phyloP scores from a whole-genome alignment of 768 basidiomycete genomes.

The Chalciporus piperatus region DNA sequence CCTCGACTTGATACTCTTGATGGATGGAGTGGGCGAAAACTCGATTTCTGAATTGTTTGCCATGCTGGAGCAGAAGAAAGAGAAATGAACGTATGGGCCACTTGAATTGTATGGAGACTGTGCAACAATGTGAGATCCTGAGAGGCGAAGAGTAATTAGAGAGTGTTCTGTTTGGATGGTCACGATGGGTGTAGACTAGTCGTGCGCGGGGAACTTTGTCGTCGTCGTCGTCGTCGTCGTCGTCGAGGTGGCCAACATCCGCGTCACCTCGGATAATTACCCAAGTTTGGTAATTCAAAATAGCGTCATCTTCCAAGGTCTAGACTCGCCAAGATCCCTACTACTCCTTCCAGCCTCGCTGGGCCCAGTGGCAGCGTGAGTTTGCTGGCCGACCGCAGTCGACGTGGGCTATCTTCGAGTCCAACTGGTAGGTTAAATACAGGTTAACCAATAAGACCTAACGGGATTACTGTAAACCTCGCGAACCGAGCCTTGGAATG shows the following conservation, averaged over 20 bases:
- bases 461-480: no score
- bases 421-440: no score
- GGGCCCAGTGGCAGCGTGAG: no score
- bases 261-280: not conserved
- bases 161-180: not conserved
- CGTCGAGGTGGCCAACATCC: slow-evolving; percentile 2
- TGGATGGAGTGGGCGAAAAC: slow-evolving; percentile 55
- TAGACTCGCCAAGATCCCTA: not conserved
- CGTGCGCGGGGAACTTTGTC: not conserved
- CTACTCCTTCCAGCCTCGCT: no score
- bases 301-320: slow-evolving; percentile 8
- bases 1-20: slow-evolving; percentile 64
- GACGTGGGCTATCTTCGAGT: no score
- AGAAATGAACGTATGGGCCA: slow-evolving; percentile 2
- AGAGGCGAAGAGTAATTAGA: not conserved
- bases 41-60: slow-evolving; percentile 39
- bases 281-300: slow-evolving; percentile 13
- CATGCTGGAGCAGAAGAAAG: slow-evolving; percentile 9
- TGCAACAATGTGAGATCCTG: not conserved
- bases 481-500: no score
- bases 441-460: no score
- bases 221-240: slow-evolving; percentile 4
- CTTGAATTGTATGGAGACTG: no score
- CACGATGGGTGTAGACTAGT: not conserved
- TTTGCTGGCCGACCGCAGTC: no score